A percentile compares a stretch with the other conserved stretches of the same genome.
phyloP scores from a whole-genome alignment of 1,284 basidiomycete genomes.

The Rugiboletus extremiorientalis region DNA sequence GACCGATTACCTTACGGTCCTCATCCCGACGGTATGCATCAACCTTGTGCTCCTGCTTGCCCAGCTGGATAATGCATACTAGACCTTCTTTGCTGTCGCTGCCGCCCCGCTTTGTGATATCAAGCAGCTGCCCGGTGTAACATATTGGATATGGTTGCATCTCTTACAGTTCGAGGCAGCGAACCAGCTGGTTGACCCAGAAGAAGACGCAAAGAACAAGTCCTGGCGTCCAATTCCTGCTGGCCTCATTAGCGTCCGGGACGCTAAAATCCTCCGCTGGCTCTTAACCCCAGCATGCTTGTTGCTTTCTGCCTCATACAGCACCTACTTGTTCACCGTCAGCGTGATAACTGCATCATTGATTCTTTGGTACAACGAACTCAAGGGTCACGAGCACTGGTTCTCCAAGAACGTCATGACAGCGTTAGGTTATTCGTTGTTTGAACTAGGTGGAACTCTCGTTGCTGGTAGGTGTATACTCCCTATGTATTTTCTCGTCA shows the following conservation, averaged over 20 bases:
- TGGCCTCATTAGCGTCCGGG: slow-evolving; percentile 35
- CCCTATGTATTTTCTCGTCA: neutral
- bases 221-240: slow-evolving; percentile 43
- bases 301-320: slow-evolving; percentile 34
- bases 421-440: slow-evolving; percentile 35
- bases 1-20: slow-evolving; percentile 40
- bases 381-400: slow-evolving; percentile 30
- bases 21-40: slow-evolving; percentile 40
- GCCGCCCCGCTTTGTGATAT: slow-evolving; percentile 33
- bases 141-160: slow-evolving; percentile 47
- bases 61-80: neutral
- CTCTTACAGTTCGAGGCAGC: slow-evolving; percentile 46
- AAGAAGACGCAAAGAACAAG: slow-evolving; percentile 44
- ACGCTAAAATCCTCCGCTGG: slow-evolving; percentile 41
- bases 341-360: slow-evolving; percentile 33
- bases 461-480: slow-evolving; percentile 23
- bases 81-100: slow-evolving; percentile 41
- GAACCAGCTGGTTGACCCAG: slow-evolving; percentile 41
- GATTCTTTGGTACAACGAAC: slow-evolving; percentile 40
- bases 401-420: slow-evolving; percentile 35
- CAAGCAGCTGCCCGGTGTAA: slow-evolving; percentile 25
- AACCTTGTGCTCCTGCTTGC: neutral
- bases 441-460: slow-evolving; percentile 33
- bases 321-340: slow-evolving; percentile 31
- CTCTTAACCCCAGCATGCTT: slow-evolving; percentile 36